Evolutionary conservation across 2,329 filamentous ascomycete species (phyloP).

Genomic region (Orbilia ellipsospora): DNA sequence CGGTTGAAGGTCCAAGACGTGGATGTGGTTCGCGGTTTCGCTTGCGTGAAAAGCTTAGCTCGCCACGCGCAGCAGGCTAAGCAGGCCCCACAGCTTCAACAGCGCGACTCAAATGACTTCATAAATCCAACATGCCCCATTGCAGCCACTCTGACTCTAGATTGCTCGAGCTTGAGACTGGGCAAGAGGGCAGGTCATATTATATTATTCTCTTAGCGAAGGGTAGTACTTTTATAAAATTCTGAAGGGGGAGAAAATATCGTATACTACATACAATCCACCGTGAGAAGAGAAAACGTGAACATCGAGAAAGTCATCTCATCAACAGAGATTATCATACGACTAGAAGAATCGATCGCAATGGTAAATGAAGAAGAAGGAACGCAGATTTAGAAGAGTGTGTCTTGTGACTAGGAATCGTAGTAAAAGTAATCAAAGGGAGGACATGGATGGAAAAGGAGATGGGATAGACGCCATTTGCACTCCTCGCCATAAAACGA

Average conservation of each 20-base stretch:
- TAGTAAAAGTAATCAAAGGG: not conserved
- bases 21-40: too few relatives aligned
- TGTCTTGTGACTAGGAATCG: not conserved
- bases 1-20: too few relatives aligned
- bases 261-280: conserved; percentile 40
- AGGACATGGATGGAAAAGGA: conserved; percentile 1
- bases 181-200: too few relatives aligned
- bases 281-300: not conserved
- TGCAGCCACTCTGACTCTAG: too few relatives aligned
- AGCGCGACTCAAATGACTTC: too few relatives aligned
- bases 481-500: conserved; percentile 34
- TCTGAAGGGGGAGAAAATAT: not conserved
- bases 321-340: conserved; percentile 2
- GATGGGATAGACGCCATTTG: conserved; percentile 24
- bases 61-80: too few relatives aligned
- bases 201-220: too few relatives aligned
- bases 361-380: conserved; percentile 7
- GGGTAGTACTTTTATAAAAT: too few relatives aligned
- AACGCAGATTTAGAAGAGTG: not conserved
- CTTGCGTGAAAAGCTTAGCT: not conserved
- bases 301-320: conserved; percentile 17
- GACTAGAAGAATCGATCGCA: not conserved
- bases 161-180: too few relatives aligned
- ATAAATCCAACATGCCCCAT: too few relatives aligned
- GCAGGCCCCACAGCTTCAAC: too few relatives aligned